Evolutionary conservation across 805 yeast genomes (phyloP).

Genomic region (Starmerella asiatica): DNA sequence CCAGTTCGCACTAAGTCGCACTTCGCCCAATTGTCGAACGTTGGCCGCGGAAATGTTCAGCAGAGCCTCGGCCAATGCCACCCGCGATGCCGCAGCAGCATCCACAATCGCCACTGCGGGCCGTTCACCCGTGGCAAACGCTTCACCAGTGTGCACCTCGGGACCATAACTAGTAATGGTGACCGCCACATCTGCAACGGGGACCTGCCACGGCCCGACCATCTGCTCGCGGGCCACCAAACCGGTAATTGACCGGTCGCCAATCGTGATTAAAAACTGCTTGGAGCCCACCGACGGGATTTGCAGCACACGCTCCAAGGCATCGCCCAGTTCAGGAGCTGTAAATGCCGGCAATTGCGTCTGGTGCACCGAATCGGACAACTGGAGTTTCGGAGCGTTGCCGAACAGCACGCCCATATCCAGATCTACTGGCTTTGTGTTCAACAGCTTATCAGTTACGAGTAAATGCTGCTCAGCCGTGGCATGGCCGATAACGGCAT

Average conservation of each 20-base stretch:
- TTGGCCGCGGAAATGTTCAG: conserved; percentile 84
- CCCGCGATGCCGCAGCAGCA: conserved; percentile 82
- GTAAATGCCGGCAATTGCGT: conserved; percentile 40
- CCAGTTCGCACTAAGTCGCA: conserved; percentile 95
- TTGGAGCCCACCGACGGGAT: conserved; percentile 93
- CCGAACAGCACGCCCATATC: conserved; percentile 94
- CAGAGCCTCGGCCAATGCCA: conserved; percentile 91
- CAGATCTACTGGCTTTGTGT: conserved; percentile 66
- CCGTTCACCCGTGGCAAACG: conserved; percentile 93
- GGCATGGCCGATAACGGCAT: conserved; percentile 89
- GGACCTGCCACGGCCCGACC: conserved; percentile 99
- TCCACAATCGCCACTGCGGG: conserved; percentile 81
- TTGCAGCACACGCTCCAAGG: conserved; percentile 67
- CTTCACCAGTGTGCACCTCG: conserved; percentile 78
- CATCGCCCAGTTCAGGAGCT: conserved; percentile 36
- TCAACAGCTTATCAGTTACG: conserved; percentile 63
- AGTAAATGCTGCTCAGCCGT: conserved; percentile 72
- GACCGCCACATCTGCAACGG: conserved; percentile 96
- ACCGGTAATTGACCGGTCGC: conserved; percentile 96
- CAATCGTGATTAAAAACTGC: conserved; percentile 89
- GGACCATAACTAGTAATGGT: conserved; percentile 76
- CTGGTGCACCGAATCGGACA: conserved; percentile 36
- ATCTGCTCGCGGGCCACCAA: conserved; percentile 93
- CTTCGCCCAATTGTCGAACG: conserved; percentile 53
- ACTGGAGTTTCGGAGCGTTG: conserved; percentile 90